These are phyloP conservation scores for Penicillium ochrochloron DNA, from an alignment of 495 filamentous ascomycete species.

Conservation along the genomic window DNA sequence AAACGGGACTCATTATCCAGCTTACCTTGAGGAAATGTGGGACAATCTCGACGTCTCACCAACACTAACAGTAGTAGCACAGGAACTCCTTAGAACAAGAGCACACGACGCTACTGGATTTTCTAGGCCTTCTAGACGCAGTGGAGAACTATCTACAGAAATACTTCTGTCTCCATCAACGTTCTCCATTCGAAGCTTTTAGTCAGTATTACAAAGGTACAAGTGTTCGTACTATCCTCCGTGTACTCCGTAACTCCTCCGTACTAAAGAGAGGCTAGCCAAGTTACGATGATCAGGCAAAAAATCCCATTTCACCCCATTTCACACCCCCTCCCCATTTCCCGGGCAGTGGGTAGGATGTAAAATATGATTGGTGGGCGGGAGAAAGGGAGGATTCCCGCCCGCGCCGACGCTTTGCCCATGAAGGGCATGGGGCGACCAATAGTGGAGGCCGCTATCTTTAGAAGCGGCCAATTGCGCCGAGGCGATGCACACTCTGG, in stretches of 20 bases:
- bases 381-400: conserved; percentile 22
- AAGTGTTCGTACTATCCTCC: neutral
- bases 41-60: neutral
- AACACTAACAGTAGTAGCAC: neutral
- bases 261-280: conserved; percentile 1
- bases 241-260: conserved; percentile 2
- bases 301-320: neutral
- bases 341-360: conserved; percentile 8
- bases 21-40: conserved; percentile 7
- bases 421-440: conserved; percentile 10
- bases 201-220: neutral
- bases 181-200: conserved; percentile 1
- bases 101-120: neutral
- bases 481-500: conserved; percentile 15
- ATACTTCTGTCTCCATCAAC: neutral
- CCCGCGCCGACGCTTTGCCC: conserved; percentile 25
- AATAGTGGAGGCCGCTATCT: conserved; percentile 30
- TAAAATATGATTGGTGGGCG: conserved; percentile 25
- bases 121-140: conserved; percentile 8
- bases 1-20: neutral
- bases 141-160: neutral
- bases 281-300: conserved; percentile 1
- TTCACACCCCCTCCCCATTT: conserved; percentile 16
- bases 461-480: conserved; percentile 35
- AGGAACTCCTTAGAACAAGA: neutral